A percentile compares a stretch with the other conserved stretches of the same genome.
Evolutionary conservation across 192 early-diverging fungal species (phyloP).

Genomic region (Kickxella alabastrina): DNA sequence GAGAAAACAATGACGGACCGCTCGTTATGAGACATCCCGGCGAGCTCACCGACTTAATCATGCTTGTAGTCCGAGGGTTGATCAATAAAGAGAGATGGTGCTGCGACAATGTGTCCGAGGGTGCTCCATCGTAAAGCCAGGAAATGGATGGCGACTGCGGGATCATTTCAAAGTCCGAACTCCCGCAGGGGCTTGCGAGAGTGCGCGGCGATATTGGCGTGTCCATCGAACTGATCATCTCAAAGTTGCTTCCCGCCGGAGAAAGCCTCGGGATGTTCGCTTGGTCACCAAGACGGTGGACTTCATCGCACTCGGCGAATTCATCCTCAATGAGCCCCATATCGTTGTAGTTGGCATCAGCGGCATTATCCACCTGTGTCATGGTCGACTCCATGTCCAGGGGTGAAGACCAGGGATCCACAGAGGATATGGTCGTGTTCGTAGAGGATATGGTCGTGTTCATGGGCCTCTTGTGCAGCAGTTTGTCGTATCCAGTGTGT

Average conservation of each 20-base stretch:
- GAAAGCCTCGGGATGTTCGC: background rate
- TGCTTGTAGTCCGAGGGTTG: conserved; percentile 18
- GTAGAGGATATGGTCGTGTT: too few relatives aligned
- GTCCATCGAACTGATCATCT: conserved; percentile 18
- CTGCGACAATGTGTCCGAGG: conserved; percentile 7
- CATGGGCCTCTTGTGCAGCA: background rate
- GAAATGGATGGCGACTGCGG: conserved; percentile 48
- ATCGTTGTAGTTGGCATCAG: too few relatives aligned
- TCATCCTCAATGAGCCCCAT: too few relatives aligned
- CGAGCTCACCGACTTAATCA: conserved; percentile 25
- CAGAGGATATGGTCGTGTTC: too few relatives aligned
- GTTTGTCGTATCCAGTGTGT: background rate
- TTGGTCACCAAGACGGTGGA: too few relatives aligned
- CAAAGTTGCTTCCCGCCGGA: conserved; percentile 11
- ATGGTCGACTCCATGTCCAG: too few relatives aligned
- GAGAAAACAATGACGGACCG: conserved; percentile 44
- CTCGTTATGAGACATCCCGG: conserved; percentile 20
- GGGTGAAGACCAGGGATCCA: too few relatives aligned
- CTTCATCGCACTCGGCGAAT: too few relatives aligned
- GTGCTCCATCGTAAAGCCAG: conserved; percentile 43
- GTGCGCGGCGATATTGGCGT: conserved; percentile 26
- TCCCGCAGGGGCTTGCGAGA: conserved; percentile 42
- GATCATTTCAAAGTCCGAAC: conserved; percentile 43
- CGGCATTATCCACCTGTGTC: too few relatives aligned
- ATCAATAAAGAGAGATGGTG: conserved; percentile 17